These are phyloP conservation scores for Neurospora terricola DNA, from an alignment of 495 filamentous ascomycete genomes.

Conservation along the genomic window DNA sequence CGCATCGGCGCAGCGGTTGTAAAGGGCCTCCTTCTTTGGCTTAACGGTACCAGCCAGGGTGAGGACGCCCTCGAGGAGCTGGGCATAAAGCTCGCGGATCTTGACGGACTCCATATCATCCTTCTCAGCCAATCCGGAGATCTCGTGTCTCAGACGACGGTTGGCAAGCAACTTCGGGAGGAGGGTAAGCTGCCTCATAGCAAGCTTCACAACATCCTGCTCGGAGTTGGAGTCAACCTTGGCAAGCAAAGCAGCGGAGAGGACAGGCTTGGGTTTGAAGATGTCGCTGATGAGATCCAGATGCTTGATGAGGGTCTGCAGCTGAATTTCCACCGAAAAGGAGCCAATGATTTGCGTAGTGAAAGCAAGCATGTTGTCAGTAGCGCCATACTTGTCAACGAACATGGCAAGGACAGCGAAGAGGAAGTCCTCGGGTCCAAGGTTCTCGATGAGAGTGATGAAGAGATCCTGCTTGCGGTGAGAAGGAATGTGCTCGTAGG, in stretches of 20 bases:
- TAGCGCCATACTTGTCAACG: conserved; percentile 54
- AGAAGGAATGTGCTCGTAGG: conserved; percentile 86
- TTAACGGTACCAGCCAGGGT: conserved; percentile 50
- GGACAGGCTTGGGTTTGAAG: conserved; percentile 54
- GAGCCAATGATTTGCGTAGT: conserved; percentile 41
- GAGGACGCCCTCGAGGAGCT: conserved; percentile 58
- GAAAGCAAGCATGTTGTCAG: conserved; percentile 41
- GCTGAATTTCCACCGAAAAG: conserved; percentile 54
- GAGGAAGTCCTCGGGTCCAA: conserved; percentile 74
- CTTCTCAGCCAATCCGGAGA: conserved; percentile 36
- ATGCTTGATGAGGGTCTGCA: conserved; percentile 61
- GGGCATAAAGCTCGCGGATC: conserved; percentile 58
- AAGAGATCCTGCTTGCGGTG: conserved; percentile 76
- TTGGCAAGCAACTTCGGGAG: conserved; percentile 44
- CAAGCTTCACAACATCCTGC: conserved; percentile 47
- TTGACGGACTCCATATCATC: conserved; percentile 51
- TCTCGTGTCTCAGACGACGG: conserved; percentile 36
- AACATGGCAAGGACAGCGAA: conserved; percentile 65
- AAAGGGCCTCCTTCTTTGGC: conserved; percentile 45
- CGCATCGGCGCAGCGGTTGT: conserved; percentile 55
- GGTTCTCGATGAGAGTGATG: conserved; percentile 65
- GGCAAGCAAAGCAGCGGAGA: conserved; percentile 60
- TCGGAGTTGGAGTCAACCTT: conserved; percentile 48
- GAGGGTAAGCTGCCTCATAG: conserved; percentile 52
- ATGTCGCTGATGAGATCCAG: conserved; percentile 62